phyloP scores from a whole-genome alignment of 208 protist species.

The Sergeia podlipaevii region DNA sequence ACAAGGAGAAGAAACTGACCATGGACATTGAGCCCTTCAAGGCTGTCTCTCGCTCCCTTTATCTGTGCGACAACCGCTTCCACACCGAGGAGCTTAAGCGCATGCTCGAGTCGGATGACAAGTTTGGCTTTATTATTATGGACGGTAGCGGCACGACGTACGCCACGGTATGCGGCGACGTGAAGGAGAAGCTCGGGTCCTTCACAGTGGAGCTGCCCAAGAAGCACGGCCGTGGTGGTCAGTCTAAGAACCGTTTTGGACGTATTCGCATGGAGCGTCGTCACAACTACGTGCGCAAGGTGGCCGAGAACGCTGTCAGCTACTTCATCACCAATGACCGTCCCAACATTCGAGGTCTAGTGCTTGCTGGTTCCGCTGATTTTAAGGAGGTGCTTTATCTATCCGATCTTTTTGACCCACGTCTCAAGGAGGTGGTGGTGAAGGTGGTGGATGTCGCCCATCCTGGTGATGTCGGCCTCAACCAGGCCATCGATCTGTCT shows the following conservation, averaged over 20 bases:
- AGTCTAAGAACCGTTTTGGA: slow-evolving; percentile 99
- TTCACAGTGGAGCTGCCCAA: slow-evolving; percentile 99
- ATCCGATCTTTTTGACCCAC: slow-evolving; percentile 97
- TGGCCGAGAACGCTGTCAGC: slow-evolving; percentile 96
- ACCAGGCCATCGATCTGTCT: slow-evolving; percentile 99
- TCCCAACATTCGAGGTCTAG: slow-evolving; percentile 98
- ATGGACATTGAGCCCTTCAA: slow-evolving; percentile 99
- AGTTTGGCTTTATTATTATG: slow-evolving; percentile 99
- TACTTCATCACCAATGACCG: slow-evolving; percentile 99
- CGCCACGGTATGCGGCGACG: slow-evolving; percentile 98
- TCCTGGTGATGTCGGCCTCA: slow-evolving; percentile 99
- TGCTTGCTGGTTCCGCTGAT: slow-evolving; percentile 99
- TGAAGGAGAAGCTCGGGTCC: slow-evolving; percentile 97
- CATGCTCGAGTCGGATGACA: slow-evolving; percentile 98
- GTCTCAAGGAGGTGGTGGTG: slow-evolving; percentile 97
- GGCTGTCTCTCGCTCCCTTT: slow-evolving; percentile 98
- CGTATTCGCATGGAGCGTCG: slow-evolving; percentile 99
- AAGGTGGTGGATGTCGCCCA: slow-evolving; percentile 99
- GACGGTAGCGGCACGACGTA: slow-evolving; percentile 98
- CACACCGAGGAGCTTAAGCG: slow-evolving; percentile 97
- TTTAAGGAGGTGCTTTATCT: slow-evolving; percentile 99
- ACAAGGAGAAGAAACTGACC: slow-evolving; percentile 99
- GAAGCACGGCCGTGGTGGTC: slow-evolving; percentile 99
- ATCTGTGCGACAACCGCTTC: slow-evolving; percentile 98
- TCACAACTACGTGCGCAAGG: slow-evolving; percentile 99